Evolutionary conservation across 768 basidiomycete species (phyloP), one percentile per base, ranked within the genome.

Genomic region (Clathrus columnatus): DNA sequence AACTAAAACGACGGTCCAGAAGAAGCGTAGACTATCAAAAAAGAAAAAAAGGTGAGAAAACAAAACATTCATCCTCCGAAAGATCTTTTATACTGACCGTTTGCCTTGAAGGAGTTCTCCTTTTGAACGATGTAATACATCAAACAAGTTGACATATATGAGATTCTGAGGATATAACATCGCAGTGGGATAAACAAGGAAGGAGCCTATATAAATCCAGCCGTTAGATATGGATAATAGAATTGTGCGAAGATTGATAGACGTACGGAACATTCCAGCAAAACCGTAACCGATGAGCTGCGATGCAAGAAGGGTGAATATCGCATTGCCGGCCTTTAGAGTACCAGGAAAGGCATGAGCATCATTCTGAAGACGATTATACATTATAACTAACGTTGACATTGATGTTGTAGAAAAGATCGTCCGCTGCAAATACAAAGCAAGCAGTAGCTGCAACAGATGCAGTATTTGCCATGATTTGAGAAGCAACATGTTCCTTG

Each of bases 121-220:
- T 41, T 52, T 52, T 8, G 51, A 52, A n/a, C 52, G 29, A 30
- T 54, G 43, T 23, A 54, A 30, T 1, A 54, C 41, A 17, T 45
- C 43, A 21, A 46, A 46, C 7, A 54, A 45, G 10, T 54, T 45
- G 20, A 54, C 52, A n/a, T 52, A 54, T 16, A 54, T 54, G 6
- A 54, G 29, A 46, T 54, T 54, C 32, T 45, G 41, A 30, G 52
- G 52, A 46, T 54, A 54, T 24, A 54, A 28, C 52, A 54, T 54
- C 23, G 44, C 41, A 26, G 52, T 54, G 2, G 52, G 52, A 30
- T 54, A 54, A 26, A 54, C 52, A n/a, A 52, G 36, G 51, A 52
- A 52, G 14, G 42, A 54, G 8, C 52, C 52, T 54, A 27, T 46
- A 7, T 7, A 7, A 18, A 51, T 41, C 16, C 18, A 29, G 3